Base-by-base conservation (phyloP, 2,329 filamentous ascomycete species). In the Penicillium fuscoglaucum region DNA sequence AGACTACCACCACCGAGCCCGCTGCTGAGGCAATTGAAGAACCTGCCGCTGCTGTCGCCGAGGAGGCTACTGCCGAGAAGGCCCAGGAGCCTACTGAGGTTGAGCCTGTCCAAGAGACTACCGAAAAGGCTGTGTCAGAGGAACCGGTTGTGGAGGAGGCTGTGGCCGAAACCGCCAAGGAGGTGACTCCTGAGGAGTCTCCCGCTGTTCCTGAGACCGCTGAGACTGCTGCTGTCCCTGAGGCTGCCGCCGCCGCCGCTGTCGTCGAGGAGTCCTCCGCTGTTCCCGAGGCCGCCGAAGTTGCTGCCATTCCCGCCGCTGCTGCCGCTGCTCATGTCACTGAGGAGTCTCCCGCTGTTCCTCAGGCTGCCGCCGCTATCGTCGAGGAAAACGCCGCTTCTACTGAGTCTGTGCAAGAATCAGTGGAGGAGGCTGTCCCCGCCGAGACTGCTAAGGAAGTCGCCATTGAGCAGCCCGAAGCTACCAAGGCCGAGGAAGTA, bases 401-500 rank as follows among this genome's bases (percentile, higher is more conserved):
- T 15, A 26, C 40, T n/a, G 54, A 52, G 24, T 40, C 46, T 56
- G 53, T 37, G 17, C 39, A 44, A 33, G 37, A 52, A 33, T 3
- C 46, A 35, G 28, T 33, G 8, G 46, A 56, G 17, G 31, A 55
- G 46, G 24, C 41, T 37, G 24, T 28, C 13, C 41, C 52, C 12
- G 31, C 33, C 15, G 52, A 55, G 19, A 21, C 41, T 47, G 12
- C 57, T 5, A 29, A 53, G 19, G 52, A 53, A 24, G 55, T 49
- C 10, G 47, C 45, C 13, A 35, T 39, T 26, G 49, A 57, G 35
- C 19, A 59, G 19, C 39, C 62, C 2, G 46, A 61, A 21, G 35
- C 50, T 13, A 31, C 45, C 12, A 54, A 52, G 46, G 13, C 45
- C 0, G 54, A 61, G 48, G 57, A 62, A 24, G 47, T 47, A 2